phyloP scores from a whole-genome alignment of 208 protist species.

The Acanthamoeba triangularis region DNA sequence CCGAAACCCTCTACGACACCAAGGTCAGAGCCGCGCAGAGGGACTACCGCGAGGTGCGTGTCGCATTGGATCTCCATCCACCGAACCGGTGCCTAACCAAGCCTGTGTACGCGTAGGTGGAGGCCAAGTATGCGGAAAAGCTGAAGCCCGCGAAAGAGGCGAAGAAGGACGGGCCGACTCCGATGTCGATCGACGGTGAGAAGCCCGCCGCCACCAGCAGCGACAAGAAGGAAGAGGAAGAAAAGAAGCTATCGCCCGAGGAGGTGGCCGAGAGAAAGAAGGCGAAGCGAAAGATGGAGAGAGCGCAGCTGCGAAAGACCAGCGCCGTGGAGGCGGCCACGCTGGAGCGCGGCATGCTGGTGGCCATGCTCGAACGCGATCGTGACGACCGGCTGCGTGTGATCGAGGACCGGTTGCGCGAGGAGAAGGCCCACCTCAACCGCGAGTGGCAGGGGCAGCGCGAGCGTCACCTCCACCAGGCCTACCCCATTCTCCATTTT shows the following conservation, averaged over 20 bases:
- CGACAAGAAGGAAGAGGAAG: background rate
- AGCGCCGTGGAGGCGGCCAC: background rate
- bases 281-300: background rate
- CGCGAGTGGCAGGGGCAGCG: background rate
- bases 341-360: background rate
- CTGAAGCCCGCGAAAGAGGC: background rate
- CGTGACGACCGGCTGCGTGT: background rate
- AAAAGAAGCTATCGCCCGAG: background rate
- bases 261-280: background rate
- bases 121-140: background rate
- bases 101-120: background rate
- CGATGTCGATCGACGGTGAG: too few species aligned
- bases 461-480: background rate
- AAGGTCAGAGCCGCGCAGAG: too few species aligned
- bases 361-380: background rate
- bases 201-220: too few species aligned
- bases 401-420: background rate
- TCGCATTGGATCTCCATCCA: too few species aligned
- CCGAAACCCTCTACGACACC: too few species aligned
- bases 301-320: background rate
- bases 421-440: background rate
- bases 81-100: background rate
- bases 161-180: background rate
- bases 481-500: background rate
- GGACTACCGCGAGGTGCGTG: too few species aligned